A percentile compares a stretch with the other conserved stretches of the same genome.
phyloP scores from a whole-genome alignment of 202 grass and related monocot species.

The Dendrocalamus latiflorus region DNA sequence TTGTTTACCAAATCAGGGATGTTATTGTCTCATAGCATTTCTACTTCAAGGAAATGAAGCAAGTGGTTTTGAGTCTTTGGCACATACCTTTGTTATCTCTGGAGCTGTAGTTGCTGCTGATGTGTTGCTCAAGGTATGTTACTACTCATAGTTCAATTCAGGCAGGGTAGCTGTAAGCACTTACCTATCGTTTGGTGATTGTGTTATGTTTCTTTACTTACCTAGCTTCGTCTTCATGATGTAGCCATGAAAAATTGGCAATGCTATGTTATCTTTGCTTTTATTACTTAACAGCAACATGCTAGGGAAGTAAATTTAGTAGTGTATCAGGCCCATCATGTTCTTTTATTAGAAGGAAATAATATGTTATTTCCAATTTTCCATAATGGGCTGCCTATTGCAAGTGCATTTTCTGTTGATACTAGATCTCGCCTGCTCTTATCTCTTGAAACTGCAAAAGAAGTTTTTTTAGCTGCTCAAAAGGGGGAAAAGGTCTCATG shows the following conservation, averaged over 20 bases:
- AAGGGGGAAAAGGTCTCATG: too few species aligned
- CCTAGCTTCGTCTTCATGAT: neutral
- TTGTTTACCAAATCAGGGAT: slow-evolving; percentile 87
- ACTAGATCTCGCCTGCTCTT: too few species aligned
- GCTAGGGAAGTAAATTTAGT: neutral
- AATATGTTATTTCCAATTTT: too few species aligned
- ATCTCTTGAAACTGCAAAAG: too few species aligned
- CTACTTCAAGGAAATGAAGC: slow-evolving; percentile 96
- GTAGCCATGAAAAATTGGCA: neutral
- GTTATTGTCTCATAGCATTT: slow-evolving; percentile 89
- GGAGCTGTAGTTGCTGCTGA: slow-evolving; percentile 87
- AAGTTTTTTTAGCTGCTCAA: too few species aligned
- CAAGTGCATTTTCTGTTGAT: too few species aligned
- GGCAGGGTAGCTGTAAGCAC: neutral
- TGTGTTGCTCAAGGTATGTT: slow-evolving; percentile 84
- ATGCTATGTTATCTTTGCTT: neutral
- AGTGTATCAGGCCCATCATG: too few species aligned
- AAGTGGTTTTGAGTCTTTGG: slow-evolving; percentile 73
- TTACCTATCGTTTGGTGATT: neutral
- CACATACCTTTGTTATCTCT: slow-evolving; percentile 82
- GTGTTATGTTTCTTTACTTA: neutral
- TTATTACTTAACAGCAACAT: neutral
- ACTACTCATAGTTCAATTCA: neutral
- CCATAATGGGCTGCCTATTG: too few species aligned
- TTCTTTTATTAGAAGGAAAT: too few species aligned